phyloP scores from a whole-genome alignment of 2,329 filamentous ascomycete genomes.

The Exutisphaerella laricina region DNA sequence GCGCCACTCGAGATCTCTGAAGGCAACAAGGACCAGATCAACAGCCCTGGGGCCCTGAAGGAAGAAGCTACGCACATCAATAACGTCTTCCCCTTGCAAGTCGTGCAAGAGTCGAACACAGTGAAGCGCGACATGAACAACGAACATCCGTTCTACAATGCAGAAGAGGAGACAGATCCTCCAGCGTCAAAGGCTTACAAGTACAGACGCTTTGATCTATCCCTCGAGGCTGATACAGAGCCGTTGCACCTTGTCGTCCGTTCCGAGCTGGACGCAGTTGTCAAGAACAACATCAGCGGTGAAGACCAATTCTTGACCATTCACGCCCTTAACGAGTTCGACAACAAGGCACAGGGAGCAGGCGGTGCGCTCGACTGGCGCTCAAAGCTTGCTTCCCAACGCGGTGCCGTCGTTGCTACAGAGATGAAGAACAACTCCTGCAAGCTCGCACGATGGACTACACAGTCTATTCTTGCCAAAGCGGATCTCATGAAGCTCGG shows the following conservation, averaged over 20 bases:
- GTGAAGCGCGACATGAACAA: constrained; percentile 78
- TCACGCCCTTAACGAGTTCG: constrained; percentile 98
- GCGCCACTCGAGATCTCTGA: constrained; percentile 87
- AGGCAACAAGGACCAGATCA: constrained; percentile 88
- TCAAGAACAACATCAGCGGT: constrained; percentile 89
- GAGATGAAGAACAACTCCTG: constrained; percentile 99
- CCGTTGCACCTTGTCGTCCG: constrained; percentile 89
- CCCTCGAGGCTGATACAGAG: constrained; percentile 83
- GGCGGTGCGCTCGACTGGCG: constrained; percentile 96
- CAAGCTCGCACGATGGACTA: constrained; percentile 97
- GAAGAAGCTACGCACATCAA: constrained; percentile 99
- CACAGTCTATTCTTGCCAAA: constrained; percentile 91
- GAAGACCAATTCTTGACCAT: constrained; percentile 88
- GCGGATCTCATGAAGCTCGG: constrained; percentile 99
- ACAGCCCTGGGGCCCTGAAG: constrained; percentile 86
- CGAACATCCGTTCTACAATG: constrained; percentile 96
- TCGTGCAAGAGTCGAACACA: constrained; percentile 73
- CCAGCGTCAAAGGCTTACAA: constrained; percentile 96
- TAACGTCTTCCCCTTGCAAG: constrained; percentile 98
- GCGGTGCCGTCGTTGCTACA: constrained; percentile 93
- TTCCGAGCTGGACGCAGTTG: constrained; percentile 89
- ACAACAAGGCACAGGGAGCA: constrained; percentile 92
- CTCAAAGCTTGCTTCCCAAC: constrained; percentile 86
- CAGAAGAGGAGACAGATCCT: constrained; percentile 85
- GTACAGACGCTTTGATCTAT: constrained; percentile 95